phyloP scores from a whole-genome alignment of 2,329 filamentous ascomycete species.

The Phyllosticta ampelicida region DNA sequence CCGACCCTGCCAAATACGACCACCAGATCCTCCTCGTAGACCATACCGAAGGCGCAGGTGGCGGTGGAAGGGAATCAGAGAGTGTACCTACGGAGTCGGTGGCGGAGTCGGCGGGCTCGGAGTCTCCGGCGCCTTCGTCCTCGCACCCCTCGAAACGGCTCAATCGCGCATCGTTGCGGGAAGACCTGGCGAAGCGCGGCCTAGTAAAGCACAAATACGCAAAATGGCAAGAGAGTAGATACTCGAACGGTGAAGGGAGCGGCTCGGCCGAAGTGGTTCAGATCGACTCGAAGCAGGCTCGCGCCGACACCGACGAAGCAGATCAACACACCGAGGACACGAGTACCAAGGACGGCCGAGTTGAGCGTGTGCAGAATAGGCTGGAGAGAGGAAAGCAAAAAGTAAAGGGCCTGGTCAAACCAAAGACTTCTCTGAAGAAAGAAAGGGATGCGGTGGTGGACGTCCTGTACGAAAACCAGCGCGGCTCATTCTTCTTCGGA shows the following conservation, averaged over 20 bases:
- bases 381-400: conserved; percentile 19
- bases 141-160: conserved; percentile 12
- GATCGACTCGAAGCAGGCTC: conserved; percentile 3
- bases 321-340: not conserved
- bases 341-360: conserved; percentile 6
- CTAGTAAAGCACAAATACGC: conserved; percentile 24
- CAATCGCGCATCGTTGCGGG: conserved; percentile 18
- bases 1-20: conserved; percentile 27
- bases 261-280: not conserved
- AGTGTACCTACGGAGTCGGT: not conserved
- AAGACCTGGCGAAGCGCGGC: conserved; percentile 13
- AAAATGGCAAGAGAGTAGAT: conserved; percentile 19
- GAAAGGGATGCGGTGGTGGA: conserved; percentile 47
- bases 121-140: not conserved
- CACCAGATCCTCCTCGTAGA: conserved; percentile 63
- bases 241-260: not conserved
- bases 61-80: conserved; percentile 16
- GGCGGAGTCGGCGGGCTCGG: not conserved
- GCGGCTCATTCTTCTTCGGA: conserved; percentile 81
- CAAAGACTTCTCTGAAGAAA: conserved; percentile 21
- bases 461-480: conserved; percentile 89
- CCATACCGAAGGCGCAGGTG: conserved; percentile 34
- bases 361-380: conserved; percentile 14
- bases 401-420: conserved; percentile 12
- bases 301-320: not conserved